Evolutionary conservation across 768 basidiomycete species (phyloP), one percentile per base, ranked within the genome.

Genomic region (Kondoa malvinella): DNA sequence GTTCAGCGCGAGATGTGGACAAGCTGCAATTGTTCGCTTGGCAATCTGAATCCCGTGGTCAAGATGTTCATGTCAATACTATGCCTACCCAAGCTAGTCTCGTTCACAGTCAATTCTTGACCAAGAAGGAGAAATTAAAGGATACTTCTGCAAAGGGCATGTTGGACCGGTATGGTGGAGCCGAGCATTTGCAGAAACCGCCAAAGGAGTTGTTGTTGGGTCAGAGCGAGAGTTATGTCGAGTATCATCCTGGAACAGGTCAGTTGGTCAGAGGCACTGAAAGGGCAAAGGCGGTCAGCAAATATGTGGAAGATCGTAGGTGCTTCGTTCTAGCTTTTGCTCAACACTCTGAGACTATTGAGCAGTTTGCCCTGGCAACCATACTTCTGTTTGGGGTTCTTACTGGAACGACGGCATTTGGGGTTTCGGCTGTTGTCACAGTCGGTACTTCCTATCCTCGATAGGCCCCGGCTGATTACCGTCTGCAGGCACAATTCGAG

Each of bases 341-440:
- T 25, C 40, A n/a, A 63, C 62, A 3, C 2, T 16, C 21, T 27
- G n/a, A 21, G 31, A 0, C 4, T 50, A 56, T 17, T 33, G 60
- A 26, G 1, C 71, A 96, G 92, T 92, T 4, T 86, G 83, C 72
- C 79, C 87, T 74, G 92, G 92, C 77, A 99, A 99, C 75, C 95
- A 99, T 74, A 91, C 87, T 0, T 80, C 84, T 2, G 86, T 96
- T n/a, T 99, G 95, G 95, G 95, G 95, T 58, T 99, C 95, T 57
- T 97, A 86, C 85, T 97, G 88, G 76, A 85, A 88, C 71, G 69
- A 79, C 17, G 79, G 83, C 15, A 81, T 82, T 1, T 99, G 95
- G 95, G 95, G 95, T 40, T 99, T 87, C 77, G 86, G 84, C 30
- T 99, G 95, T 77, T 99, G 95, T 75, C 92, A 95, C 75, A 92